Percentiles rank a stretch among this genome's conserved stretches.
Evolutionary conservation across 169 alveolate genomes (phyloP).

Genomic region (Plasmodium coatneyi): DNA sequence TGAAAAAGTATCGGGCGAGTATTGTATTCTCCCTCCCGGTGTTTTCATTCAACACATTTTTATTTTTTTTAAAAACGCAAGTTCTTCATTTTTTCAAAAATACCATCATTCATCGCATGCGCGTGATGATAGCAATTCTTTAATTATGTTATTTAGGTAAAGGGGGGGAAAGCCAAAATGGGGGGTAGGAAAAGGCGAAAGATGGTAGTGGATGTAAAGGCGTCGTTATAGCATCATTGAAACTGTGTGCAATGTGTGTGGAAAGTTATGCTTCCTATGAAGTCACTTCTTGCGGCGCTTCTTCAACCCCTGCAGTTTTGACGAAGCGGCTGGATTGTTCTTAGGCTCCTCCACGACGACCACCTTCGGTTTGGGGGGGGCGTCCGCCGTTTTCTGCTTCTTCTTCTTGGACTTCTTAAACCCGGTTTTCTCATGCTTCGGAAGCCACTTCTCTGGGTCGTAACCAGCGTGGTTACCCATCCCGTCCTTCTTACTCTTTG

Average conservation of each 20-base stretch:
- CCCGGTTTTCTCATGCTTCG: slow-evolving; percentile 41
- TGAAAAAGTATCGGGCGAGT: background rate
- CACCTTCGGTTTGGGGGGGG: background rate
- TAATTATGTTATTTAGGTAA: background rate
- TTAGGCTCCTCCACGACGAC: slow-evolving; percentile 10
- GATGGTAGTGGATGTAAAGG: background rate
- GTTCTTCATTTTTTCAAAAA: background rate
- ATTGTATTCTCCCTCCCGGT: background rate
- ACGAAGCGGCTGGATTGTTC: background rate
- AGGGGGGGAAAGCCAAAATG: background rate
- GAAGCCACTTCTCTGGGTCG: slow-evolving; percentile 50
- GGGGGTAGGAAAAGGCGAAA: background rate
- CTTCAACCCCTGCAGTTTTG: slow-evolving; percentile 50
- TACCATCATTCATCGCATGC: background rate
- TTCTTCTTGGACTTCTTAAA: slow-evolving; percentile 40
- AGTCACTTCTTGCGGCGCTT: slow-evolving; percentile 36
- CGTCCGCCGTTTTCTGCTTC: slow-evolving; percentile 6
- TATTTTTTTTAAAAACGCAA: background rate
- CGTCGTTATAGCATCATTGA: background rate
- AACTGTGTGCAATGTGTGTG: background rate
- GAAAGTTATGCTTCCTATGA: background rate
- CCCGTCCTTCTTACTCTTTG: background rate
- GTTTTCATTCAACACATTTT: background rate
- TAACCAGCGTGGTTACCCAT: background rate
- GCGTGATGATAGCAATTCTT: background rate